A percentile compares a stretch with the other conserved stretches of the same genome.
Evolutionary conservation across 352 stramenopile genomes (phyloP).

Genomic region (Blastocystis sp.): DNA sequence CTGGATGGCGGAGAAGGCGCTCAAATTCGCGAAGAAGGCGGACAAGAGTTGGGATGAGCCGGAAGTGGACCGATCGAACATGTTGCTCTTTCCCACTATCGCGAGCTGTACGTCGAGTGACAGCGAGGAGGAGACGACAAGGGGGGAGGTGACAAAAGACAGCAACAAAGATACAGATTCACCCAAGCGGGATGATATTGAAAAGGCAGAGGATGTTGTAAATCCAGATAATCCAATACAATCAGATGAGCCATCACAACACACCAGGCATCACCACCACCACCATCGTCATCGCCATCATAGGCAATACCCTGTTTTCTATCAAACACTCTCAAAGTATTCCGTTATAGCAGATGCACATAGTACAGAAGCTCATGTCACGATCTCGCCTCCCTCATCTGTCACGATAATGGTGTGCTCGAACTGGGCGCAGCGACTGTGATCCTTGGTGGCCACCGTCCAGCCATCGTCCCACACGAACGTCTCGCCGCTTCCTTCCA

Average conservation of each 20-base stretch:
- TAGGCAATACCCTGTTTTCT: constrained; percentile 4
- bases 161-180: background rate
- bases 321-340: too few species aligned
- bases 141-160: background rate
- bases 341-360: background rate
- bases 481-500: constrained; percentile 71
- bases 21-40: background rate
- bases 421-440: constrained; percentile 79
- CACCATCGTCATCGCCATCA: constrained; percentile 39
- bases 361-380: constrained; percentile 66
- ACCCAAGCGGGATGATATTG: background rate
- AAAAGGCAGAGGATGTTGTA: background rate
- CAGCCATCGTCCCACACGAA: constrained; percentile 82
- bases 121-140: background rate
- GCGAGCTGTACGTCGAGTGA: constrained; percentile 43
- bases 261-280: background rate
- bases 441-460: constrained; percentile 82
- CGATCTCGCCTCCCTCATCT: constrained; percentile 85
- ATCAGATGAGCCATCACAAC: too few species aligned
- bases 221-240: background rate
- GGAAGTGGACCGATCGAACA: background rate
- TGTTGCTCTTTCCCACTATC: constrained; percentile 38
- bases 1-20: constrained; percentile 42
- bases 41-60: background rate
- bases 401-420: constrained; percentile 97